Evolutionary conservation across 108 stramenopile genomes (phyloP).

Genomic region (Chaetoceros tenuissimus): DNA sequence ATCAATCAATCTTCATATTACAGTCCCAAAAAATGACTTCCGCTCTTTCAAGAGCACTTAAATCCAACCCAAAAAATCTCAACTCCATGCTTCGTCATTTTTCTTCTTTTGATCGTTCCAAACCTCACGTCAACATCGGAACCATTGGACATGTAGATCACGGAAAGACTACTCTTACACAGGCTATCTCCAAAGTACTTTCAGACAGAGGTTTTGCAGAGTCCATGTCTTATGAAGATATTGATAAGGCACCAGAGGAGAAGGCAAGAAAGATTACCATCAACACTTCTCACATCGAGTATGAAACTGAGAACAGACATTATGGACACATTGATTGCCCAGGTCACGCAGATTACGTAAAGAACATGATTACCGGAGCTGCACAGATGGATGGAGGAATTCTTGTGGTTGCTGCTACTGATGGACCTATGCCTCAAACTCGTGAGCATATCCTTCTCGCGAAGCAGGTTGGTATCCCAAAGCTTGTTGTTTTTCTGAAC

Average conservation of each 20-base stretch:
- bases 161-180: conserved; percentile 99
- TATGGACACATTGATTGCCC: conserved; percentile 99
- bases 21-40: neutral
- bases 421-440: conserved; percentile 99
- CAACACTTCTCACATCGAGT: conserved; percentile 96
- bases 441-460: conserved; percentile 98
- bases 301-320: conserved; percentile 91
- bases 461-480: conserved; percentile 98
- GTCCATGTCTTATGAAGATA: conserved; percentile 89
- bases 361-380: conserved; percentile 99
- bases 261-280: conserved; percentile 95
- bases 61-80: neutral
- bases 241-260: conserved; percentile 98
- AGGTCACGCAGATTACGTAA: conserved; percentile 99
- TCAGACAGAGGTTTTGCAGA: conserved; percentile 81
- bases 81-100: neutral
- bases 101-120: conserved; percentile 64
- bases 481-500: conserved; percentile 98
- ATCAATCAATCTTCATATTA: too few species aligned
- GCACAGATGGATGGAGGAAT: conserved; percentile 99
- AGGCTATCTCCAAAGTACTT: conserved; percentile 97
- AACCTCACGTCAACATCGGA: conserved; percentile 98
- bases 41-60: neutral
- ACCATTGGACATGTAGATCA: conserved; percentile 99
- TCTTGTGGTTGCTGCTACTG: conserved; percentile 96